phyloP scores from a whole-genome alignment of 1,284 basidiomycete genomes.

The Moesziomyces globuligerus region DNA sequence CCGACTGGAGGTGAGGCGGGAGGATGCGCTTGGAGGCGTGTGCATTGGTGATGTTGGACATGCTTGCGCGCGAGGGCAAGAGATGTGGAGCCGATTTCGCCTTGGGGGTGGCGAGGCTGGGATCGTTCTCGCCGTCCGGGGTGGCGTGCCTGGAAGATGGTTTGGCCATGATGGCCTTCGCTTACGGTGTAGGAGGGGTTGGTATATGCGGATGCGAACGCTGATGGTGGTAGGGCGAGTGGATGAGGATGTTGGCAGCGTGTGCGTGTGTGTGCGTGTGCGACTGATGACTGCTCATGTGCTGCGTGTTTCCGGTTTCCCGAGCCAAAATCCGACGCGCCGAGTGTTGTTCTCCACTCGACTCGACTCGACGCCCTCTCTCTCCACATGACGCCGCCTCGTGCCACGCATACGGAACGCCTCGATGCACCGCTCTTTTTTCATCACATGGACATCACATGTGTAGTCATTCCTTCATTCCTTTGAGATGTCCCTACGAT shows the following conservation, averaged over 20 bases:
- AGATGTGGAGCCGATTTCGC: slow-evolving; percentile 13
- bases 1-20: slow-evolving; percentile 27
- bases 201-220: no score
- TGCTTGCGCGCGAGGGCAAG: slow-evolving; percentile 21
- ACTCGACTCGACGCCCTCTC: no score
- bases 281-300: no score
- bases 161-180: slow-evolving; percentile 14
- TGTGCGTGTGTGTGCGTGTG: no score
- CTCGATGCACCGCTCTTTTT: no score
- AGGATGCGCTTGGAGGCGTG: slow-evolving; percentile 32
- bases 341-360: slow-evolving; percentile 26
- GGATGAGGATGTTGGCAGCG: no score
- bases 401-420: no score
- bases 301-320: slow-evolving; percentile 4
- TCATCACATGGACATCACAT: no score
- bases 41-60: slow-evolving; percentile 47
- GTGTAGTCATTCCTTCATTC: no score
- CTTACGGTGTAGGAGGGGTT: background rate
- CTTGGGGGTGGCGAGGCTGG: slow-evolving; percentile 23
- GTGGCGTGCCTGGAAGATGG: slow-evolving; percentile 27
- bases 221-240: background rate
- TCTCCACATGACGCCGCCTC: slow-evolving; percentile 1
- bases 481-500: no score
- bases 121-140: slow-evolving; percentile 36
- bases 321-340: slow-evolving; percentile 4